A percentile compares a stretch with the other conserved stretches of the same genome.
These are phyloP conservation scores for Lactarius tabidus DNA, from an alignment of 768 basidiomycete genomes.

Conservation along the genomic window DNA sequence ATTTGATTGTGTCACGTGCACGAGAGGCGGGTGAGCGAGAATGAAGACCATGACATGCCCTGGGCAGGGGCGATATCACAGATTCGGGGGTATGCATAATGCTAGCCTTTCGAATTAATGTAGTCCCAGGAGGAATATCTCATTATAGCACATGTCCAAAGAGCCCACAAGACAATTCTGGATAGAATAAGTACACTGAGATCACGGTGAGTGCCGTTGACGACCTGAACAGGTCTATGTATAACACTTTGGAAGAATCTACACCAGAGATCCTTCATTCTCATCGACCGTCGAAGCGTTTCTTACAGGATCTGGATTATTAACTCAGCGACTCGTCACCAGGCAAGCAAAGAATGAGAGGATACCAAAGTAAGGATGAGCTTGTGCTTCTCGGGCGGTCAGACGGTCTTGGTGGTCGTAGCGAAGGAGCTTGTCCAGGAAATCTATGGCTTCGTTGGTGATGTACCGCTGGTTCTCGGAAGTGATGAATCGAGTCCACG, in stretches of 20 bases:
- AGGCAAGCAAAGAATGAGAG: conserved; percentile 16
- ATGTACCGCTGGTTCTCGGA: conserved; percentile 95
- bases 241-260: conserved; percentile 18
- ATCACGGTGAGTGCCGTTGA: conserved; percentile 22
- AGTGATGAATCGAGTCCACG: conserved; percentile 94
- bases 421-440: conserved; percentile 89
- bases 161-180: conserved; percentile 20
- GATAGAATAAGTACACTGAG: conserved; percentile 24
- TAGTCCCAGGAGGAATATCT: conserved; percentile 11
- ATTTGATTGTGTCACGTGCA: background rate
- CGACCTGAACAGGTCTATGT: conserved; percentile 16
- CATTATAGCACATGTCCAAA: conserved; percentile 20
- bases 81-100: background rate
- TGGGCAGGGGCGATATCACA: background rate
- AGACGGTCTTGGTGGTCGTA: conserved; percentile 98
- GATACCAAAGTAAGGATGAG: conserved; percentile 88
- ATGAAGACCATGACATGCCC: background rate
- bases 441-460: conserved; percentile 94
- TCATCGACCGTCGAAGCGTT: conserved; percentile 52
- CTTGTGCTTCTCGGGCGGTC: conserved; percentile 90
- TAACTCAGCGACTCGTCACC: conserved; percentile 24
- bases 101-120: background rate
- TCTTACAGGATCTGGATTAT: conserved; percentile 62
- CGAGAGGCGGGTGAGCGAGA: background rate
- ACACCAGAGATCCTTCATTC: conserved; percentile 52